Base-by-base conservation (phyloP, 1,284 basidiomycete species). In the Leucoagaricus sp. region DNA sequence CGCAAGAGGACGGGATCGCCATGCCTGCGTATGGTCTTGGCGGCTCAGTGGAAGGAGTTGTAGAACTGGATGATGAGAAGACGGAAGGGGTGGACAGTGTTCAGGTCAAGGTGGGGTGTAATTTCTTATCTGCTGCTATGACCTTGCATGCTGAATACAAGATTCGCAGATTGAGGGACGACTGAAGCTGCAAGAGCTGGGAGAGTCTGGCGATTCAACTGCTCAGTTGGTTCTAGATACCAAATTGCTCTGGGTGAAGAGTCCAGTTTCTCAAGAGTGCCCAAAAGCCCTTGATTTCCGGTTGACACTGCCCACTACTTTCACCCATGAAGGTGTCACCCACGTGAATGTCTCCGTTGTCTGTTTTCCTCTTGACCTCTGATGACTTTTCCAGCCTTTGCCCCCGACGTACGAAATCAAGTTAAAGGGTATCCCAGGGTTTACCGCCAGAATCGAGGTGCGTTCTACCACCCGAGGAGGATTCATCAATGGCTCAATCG, bases 351-450 rank as follows among this genome's bases (percentile, higher is more conserved):
- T 57, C 34, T 49, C 31, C 26, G 51, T 49, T 46, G 10, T 51
- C 48, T 40, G 25, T 48, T 61, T 46, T 26, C n/a, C 55, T 10
- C 29, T 48, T 50, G 31, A 48, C 34, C 9, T 33, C 25, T 17
- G 2, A 33, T 13, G 4, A 34, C 21, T 17, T 58, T 48, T 6
- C 4, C 58, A 87, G 85, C 73, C 79, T 54, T 72, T 89, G 31
- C 87, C 88, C 26, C 86, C 87, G 1, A 85, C 80, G 17, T 87
- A 82, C 63, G 72, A 80, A 55, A 80, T 82, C 19, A 83, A 83
- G 61, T 74, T 89, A 15, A 78, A 78, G 29, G 85, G 86, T 2
- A 70, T 90, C 2, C 87, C 88, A 8, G 87, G 87, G 3, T 89
- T 89, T 63, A 71, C 72, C 9, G 85, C 86, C 19, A 75, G 72